Evolutionary conservation across 768 basidiomycete genomes (phyloP), one percentile per base, ranked within the genome.

Genomic region (Collybia sordida): DNA sequence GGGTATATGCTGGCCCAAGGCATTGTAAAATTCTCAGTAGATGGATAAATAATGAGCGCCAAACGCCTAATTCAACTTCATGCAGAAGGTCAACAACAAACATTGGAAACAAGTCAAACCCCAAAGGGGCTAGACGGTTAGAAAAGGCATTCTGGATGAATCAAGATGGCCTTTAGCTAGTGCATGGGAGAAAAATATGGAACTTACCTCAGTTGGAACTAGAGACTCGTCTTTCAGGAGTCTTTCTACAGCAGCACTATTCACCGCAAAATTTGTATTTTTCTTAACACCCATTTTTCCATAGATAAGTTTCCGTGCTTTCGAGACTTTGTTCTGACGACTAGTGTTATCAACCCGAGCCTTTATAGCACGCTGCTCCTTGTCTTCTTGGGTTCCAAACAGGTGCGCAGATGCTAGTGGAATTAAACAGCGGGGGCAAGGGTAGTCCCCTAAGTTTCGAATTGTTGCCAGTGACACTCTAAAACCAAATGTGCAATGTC

Each of bases 61-160:
- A 75, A 0, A 69, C 58, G 0, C 77, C 73, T 0, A 75, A 54
- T 43, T 77, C 71, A 25, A 72, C 61, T 36, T 77, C 70, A 28
- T 76, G 74, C 49, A 78, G 38, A 12, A 77, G 53, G 42, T 78
- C 71, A 0, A 64, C 57, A 0, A 65, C 56, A 0, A 75, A 59
- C 12, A 68, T 59, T 0, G 0, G 18, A 40, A 52, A 70, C 2
- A 65, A 17, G 28, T 70, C 52, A 21, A 63, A 63, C 0, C 57
- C 59, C 4, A 63, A 24, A 2, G 47, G 17, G 1, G 41, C 40
- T 1, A 71, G 51, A 0, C 22, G 21, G 0, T 59, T 53, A 0
- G 64, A 65, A 45, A 77, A 69, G 2, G 67, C 50, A 41, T 73
- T 75, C 73, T 48, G 34, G 8, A 15, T 28, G 23, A 15, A 27